Conservation (phyloP, 495 filamentous ascomycete genomes). For the Penicillium odoratum region DNA sequence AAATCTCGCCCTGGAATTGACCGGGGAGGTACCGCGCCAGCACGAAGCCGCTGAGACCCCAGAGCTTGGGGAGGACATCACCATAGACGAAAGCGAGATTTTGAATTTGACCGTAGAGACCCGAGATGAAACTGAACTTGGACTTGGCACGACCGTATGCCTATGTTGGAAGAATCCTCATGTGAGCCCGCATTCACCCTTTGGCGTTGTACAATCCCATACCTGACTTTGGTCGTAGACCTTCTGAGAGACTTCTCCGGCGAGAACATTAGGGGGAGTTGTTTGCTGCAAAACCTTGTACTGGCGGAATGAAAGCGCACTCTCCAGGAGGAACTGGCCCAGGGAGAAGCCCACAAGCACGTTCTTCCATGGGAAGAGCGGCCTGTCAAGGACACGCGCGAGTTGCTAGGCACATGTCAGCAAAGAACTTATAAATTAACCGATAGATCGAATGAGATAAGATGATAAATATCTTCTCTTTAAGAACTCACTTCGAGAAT, state of each 20-base stretch:
- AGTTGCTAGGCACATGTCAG: slow-evolving; percentile 62
- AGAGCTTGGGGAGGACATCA: slow-evolving; percentile 87
- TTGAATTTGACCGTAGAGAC: slow-evolving; percentile 81
- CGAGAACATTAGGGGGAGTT: slow-evolving; percentile 78
- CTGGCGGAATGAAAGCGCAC: slow-evolving; percentile 80
- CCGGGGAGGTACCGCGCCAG: slow-evolving; percentile 71
- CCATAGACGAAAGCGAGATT: slow-evolving; percentile 85
- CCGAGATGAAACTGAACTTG: slow-evolving; percentile 76
- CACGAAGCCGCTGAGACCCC: slow-evolving; percentile 74
- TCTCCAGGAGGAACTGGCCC: slow-evolving; percentile 84
- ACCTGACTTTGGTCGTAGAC: slow-evolving; percentile 94
- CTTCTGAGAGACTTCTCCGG: slow-evolving; percentile 82
- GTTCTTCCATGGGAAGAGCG: slow-evolving; percentile 94
- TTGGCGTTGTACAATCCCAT: slow-evolving; percentile 13
- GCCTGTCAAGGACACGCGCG: slow-evolving; percentile 82
- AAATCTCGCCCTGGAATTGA: slow-evolving; percentile 86
- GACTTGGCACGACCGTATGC: slow-evolving; percentile 95
- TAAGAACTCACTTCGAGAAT: slow-evolving; percentile 41
- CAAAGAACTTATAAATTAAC: slow-evolving; percentile 6
- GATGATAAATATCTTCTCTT: background rate
- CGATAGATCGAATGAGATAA: background rate
- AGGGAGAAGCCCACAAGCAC: slow-evolving; percentile 91
- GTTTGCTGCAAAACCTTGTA: slow-evolving; percentile 79
- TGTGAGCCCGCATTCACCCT: slow-evolving; percentile 4
- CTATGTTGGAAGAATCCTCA: slow-evolving; percentile 35